Evolutionary conservation across 805 yeast genomes (phyloP).

Genomic region (Candida caryicola): DNA sequence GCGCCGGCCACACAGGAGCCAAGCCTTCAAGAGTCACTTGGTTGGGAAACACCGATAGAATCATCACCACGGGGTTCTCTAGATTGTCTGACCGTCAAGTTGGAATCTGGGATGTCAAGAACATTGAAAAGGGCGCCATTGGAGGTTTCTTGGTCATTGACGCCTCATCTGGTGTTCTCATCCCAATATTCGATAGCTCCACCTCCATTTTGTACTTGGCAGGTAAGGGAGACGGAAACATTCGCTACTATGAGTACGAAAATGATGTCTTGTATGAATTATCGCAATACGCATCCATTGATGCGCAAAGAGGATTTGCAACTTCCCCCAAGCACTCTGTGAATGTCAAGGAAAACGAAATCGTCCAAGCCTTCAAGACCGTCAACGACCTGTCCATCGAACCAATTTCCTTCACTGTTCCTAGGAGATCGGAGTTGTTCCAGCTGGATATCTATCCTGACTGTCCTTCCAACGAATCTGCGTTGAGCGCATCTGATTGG

Average conservation of each 20-base stretch:
- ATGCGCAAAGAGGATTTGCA: slow-evolving; percentile 96
- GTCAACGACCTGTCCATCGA: slow-evolving; percentile 81
- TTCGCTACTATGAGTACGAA: slow-evolving; percentile 87
- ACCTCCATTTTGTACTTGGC: slow-evolving; percentile 82
- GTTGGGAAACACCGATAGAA: slow-evolving; percentile 83
- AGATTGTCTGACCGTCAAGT: slow-evolving; percentile 90
- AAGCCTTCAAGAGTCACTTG: slow-evolving; percentile 85
- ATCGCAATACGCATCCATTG: slow-evolving; percentile 85
- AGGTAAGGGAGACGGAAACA: slow-evolving; percentile 98
- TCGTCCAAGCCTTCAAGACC: slow-evolving; percentile 80
- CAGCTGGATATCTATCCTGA: slow-evolving; percentile 92
- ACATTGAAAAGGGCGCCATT: slow-evolving; percentile 76
- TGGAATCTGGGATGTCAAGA: slow-evolving; percentile 85
- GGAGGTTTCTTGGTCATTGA: slow-evolving; percentile 88
- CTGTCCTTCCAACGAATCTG: slow-evolving; percentile 78
- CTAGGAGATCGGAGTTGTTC: slow-evolving; percentile 89
- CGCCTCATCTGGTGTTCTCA: slow-evolving; percentile 86
- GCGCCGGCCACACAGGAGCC: slow-evolving; percentile 89
- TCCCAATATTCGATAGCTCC: slow-evolving; percentile 85
- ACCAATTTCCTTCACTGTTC: slow-evolving; percentile 90
- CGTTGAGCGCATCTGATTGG: slow-evolving; percentile 78
- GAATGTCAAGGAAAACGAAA: slow-evolving; percentile 78
- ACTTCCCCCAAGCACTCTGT: slow-evolving; percentile 81
- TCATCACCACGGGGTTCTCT: slow-evolving; percentile 93
- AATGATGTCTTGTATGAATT: slow-evolving; percentile 78